These are phyloP conservation scores for Epichloe sibirici DNA, from an alignment of 2,329 filamentous ascomycete genomes.

Conservation along the genomic window DNA sequence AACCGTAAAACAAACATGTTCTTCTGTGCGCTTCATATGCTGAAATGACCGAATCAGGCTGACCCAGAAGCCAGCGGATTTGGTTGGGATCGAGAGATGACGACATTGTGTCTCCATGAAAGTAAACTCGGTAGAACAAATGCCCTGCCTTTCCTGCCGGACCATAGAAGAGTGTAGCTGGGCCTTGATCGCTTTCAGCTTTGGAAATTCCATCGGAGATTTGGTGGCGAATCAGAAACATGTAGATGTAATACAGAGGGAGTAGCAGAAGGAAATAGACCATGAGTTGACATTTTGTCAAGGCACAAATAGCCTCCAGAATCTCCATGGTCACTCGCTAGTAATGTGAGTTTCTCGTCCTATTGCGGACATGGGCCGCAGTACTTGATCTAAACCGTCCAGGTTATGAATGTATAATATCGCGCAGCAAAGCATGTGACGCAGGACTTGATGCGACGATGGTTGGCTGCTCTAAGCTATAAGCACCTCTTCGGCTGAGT, in stretches of 20 bases:
- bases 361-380: not conserved
- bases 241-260: not conserved
- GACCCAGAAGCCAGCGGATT: conserved; percentile 33
- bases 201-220: not conserved
- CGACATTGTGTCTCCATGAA: conserved; percentile 28
- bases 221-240: not conserved
- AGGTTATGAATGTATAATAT: not conserved
- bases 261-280: not conserved
- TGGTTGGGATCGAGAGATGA: conserved; percentile 31
- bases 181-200: not conserved
- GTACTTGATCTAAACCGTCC: not conserved
- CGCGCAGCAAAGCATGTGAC: not conserved
- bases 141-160: conserved; percentile 26
- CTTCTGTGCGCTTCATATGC: conserved; percentile 28
- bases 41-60: conserved; percentile 31
- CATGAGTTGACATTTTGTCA: not conserved
- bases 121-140: conserved; percentile 31
- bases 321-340: not conserved
- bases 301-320: not conserved
- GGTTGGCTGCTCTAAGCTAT: not conserved
- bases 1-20: conserved; percentile 22
- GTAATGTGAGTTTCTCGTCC: not conserved
- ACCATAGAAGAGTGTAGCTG: conserved; percentile 15
- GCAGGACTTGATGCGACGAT: too few species aligned
- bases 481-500: not conserved